Evolutionary conservation across 2,329 filamentous ascomycete species (phyloP), one percentile per base, ranked within the genome.

Genomic region (Paradendryphiella salina): DNA sequence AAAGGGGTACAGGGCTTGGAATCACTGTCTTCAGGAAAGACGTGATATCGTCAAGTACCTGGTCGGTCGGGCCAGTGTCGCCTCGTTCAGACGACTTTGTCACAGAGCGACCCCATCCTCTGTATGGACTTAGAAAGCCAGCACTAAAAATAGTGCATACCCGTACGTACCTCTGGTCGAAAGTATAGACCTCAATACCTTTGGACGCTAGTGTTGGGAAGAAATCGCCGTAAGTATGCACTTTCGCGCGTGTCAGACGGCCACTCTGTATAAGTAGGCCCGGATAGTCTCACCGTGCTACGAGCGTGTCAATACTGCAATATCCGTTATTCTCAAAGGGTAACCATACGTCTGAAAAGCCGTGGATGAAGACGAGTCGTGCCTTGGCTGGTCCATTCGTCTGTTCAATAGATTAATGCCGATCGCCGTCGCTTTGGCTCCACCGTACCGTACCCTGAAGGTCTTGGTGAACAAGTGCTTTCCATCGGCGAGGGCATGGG

Each of bases 41-140:
- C 9, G 85, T 88, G 46, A 96, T 85, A 71, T 96, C 92, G 50
- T 82, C 79, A 36, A 96, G 77, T 49, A 96, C 89, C 47, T 79
- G 81, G 1, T 79, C 58, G 1, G 91, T 96, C 5, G 86, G 80
- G 5, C 92, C 92, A 1, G 88, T 89, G 46, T 84, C 78, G 41
- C 92, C 92, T 62, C 79, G 80, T 54, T 93, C 81, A 10, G 81
- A 73, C 17, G 82, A 76, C 44, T 77, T 79, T 31, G 75, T 78
- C 17, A 87, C 88, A 46, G 84, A 88, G 48, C 83, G 85, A 54
- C 92, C 92, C 91, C 91, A 96, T 70, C 92, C 91, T 71, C 81
- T 73, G 43, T n/a, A 8, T 21, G 20, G 6, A n/a, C 21, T 40
- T 68, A 14, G 65, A 59, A 39, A 34, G 10, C 4, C 7, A n/a